Evolutionary conservation across 306 rosid species (phyloP), one percentile per base, ranked within the genome.

Genomic region (Oxytropis ochrocephala): DNA sequence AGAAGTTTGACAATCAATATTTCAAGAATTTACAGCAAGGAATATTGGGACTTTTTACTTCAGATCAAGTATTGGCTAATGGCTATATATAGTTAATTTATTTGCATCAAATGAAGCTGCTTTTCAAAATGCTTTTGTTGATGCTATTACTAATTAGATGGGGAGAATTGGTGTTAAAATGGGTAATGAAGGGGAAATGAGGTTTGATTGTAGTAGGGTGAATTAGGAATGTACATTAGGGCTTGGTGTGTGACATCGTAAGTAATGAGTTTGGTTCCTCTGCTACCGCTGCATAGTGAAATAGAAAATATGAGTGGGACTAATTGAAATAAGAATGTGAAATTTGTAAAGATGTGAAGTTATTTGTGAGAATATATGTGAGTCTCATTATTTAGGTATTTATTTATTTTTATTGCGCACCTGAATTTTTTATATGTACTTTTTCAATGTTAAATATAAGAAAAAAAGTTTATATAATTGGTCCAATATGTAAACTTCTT

Each of bases 11-110:
- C 39, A 89, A 92, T 56, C 64, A 77, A 60, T 89, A 89, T 75
- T 92, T 71, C 88, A 89, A 83, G 89, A 92, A 87, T 54, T 79
- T 92, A 38, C 89, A 83, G 70, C 83, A 78, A 71, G 91, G 96
- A 3, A 79, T 33, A n/a, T n/a, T n/a, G 72, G 95, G 95, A 7
- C 58, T 89, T 6, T 86, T 92, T 61, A 76, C 86, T 55, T 92
- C 95, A 13, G 96, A 92, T 68, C 95, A 85, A 32, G 50, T 75
- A 4, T 19, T 92, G 69, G 86, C 75, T 27, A 5, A 89, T 80
- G 67, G 54, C n/a, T n/a, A n/a, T n/a, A 41, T 8, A 76, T 85
- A 29, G 96, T 92, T 30, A 78, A 92, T 78, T 47, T 57, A 0
- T 92, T 89, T 72, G 97, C 96, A 30, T 75, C 86, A 49, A 81